phyloP scores from a whole-genome alignment of 371 early-diverging fungal genomes.

The Apophysomyces ossiformis region DNA sequence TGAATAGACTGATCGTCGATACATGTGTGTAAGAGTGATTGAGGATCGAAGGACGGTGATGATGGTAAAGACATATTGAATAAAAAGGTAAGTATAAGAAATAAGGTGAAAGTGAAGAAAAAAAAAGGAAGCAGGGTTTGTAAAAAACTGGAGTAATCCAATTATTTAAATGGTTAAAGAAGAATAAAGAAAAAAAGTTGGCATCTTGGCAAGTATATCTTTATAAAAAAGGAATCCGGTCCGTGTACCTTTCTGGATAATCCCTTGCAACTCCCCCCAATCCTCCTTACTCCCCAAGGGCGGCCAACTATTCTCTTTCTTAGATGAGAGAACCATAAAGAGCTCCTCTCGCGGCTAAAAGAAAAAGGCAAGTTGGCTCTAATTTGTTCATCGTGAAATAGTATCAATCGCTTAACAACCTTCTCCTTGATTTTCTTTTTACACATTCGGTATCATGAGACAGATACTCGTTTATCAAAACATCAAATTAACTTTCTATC shows the following conservation, averaged over 20 bases:
- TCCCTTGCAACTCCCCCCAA: constrained; percentile 9
- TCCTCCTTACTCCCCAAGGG: constrained; percentile 10
- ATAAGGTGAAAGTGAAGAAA: background rate
- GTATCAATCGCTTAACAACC: background rate
- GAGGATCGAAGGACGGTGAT: background rate
- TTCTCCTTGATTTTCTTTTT: background rate
- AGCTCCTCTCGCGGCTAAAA: too few species aligned
- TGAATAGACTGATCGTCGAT: constrained; percentile 13
- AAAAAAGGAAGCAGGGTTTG: background rate
- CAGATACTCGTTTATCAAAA: background rate
- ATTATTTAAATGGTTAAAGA: constrained; percentile 3
- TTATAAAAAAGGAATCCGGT: constrained; percentile 11
- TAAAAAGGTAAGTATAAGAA: background rate
- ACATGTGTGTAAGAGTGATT: constrained; percentile 1
- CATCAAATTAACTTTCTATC: background rate
- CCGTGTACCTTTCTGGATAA: constrained; percentile 11
- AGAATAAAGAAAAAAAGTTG: constrained; percentile 1
- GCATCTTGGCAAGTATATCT: constrained; percentile 4
- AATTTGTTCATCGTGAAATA: constrained; percentile 1
- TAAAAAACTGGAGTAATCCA: background rate
- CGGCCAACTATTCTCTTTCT: background rate
- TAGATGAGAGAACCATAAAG: too few species aligned
- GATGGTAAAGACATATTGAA: background rate
- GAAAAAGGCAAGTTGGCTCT: background rate
- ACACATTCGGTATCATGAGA: constrained; percentile 6